Evolutionary conservation across 257 asterid species (phyloP).

Genomic region (Datura wrightii): DNA sequence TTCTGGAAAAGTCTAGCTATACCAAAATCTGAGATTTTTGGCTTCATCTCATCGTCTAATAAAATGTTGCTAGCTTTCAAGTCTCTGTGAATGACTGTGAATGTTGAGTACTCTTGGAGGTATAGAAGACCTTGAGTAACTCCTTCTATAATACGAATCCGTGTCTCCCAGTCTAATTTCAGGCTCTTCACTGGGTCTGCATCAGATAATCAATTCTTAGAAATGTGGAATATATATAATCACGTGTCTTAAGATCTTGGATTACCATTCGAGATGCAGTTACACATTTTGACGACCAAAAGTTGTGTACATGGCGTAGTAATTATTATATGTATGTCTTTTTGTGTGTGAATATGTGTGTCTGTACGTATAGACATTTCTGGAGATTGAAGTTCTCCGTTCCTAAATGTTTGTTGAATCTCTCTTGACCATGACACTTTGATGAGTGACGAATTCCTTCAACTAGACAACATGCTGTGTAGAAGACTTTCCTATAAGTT

Average conservation of each 20-base stretch:
- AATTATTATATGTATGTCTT: background rate
- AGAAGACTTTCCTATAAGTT: background rate
- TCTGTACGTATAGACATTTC: background rate
- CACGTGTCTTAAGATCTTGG: background rate
- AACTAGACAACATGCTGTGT: background rate
- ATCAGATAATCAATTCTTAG: conserved; percentile 11
- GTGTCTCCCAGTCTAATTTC: conserved; percentile 43
- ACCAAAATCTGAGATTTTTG: conserved; percentile 48
- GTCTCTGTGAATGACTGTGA: conserved; percentile 51
- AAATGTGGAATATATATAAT: background rate
- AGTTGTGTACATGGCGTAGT: background rate
- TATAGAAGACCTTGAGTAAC: conserved; percentile 54
- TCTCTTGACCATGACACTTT: background rate
- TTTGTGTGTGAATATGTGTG: background rate
- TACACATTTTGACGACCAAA: background rate
- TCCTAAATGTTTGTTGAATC: background rate
- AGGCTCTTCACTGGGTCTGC: conserved; percentile 40
- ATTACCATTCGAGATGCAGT: background rate
- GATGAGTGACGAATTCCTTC: background rate
- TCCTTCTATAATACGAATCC: conserved; percentile 47
- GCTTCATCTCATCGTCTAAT: conserved; percentile 43
- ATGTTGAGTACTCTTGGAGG: conserved; percentile 51
- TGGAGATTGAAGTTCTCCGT: background rate
- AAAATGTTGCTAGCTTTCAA: conserved; percentile 49
- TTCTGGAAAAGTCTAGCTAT: conserved; percentile 45